Evolutionary conservation across 306 rosid genomes (phyloP).

Genomic region (Begonia fuchsioides): DNA sequence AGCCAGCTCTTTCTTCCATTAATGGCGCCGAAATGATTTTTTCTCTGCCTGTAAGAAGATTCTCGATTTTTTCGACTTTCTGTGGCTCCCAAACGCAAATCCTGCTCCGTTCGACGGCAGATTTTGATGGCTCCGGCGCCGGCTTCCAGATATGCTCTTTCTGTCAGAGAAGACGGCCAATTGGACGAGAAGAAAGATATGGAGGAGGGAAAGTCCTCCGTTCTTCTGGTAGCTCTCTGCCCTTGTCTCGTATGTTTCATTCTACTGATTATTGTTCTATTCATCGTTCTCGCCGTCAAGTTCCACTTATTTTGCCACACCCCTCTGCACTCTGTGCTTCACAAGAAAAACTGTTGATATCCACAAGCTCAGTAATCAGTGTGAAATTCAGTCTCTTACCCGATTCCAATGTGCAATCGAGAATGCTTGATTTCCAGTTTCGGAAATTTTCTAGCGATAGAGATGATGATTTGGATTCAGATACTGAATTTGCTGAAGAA

Average conservation of each 20-base stretch:
- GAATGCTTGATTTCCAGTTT: constrained; percentile 4
- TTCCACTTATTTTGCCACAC: constrained; percentile 75
- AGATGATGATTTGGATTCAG: constrained; percentile 19
- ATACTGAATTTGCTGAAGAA: constrained; percentile 21
- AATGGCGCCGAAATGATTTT: constrained; percentile 55
- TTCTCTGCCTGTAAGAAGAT: constrained; percentile 10
- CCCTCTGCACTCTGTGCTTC: constrained; percentile 45
- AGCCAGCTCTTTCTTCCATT: constrained; percentile 1
- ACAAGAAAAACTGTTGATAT: constrained; percentile 37
- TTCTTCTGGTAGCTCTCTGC: constrained; percentile 60
- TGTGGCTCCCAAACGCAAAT: constrained; percentile 1
- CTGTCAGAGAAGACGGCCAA: constrained; percentile 23
- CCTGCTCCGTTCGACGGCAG: neutral
- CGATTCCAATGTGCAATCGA: constrained; percentile 4
- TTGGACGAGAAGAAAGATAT: constrained; percentile 20
- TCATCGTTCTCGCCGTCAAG: constrained; percentile 50
- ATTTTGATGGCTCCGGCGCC: constrained; percentile 37
- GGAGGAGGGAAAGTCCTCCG: constrained; percentile 33
- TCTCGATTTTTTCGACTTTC: constrained; percentile 14
- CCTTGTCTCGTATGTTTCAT: constrained; percentile 78
- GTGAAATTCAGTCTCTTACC: constrained; percentile 3
- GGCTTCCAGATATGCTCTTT: constrained; percentile 35
- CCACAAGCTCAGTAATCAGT: constrained; percentile 5
- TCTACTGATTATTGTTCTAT: constrained; percentile 34
- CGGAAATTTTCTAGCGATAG: constrained; percentile 19